Percentiles rank a stretch among this genome's conserved stretches.
Conservation (phyloP, 306 rosid genomes). For the Arachis stenosperma region DNA sequence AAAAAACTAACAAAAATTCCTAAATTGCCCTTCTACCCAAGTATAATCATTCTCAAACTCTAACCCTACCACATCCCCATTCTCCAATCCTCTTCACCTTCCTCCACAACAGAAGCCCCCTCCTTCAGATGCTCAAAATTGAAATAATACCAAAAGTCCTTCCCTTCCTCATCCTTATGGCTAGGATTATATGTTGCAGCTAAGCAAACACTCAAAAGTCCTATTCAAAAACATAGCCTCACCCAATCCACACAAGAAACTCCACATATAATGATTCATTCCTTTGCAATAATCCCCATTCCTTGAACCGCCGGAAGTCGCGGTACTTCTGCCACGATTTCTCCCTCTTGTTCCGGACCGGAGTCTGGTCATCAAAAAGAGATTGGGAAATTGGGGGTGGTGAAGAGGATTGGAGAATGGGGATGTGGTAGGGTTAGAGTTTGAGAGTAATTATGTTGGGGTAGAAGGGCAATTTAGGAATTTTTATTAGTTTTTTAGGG, state of each 20-base stretch:
- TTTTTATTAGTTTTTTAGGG: no score
- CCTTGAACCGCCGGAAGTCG: conserved; percentile 88
- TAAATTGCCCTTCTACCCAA: no score
- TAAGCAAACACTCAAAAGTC: conserved; percentile 86
- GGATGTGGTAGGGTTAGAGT: no score
- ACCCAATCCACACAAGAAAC: conserved; percentile 96
- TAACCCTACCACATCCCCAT: no score
- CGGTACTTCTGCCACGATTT: conserved; percentile 95
- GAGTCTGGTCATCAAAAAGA: conserved; percentile 62
- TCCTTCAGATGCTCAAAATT: conserved; percentile 98
- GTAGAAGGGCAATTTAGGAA: no score
- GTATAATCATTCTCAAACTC: no score
- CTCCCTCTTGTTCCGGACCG: conserved; percentile 87
- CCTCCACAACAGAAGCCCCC: conserved; percentile 80
- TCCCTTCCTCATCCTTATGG: conserved; percentile 83
- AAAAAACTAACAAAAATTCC: no score
- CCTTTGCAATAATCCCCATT: conserved; percentile 99
- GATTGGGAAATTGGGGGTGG: no score
- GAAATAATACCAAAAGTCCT: conserved; percentile 90
- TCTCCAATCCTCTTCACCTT: conserved; percentile 49
- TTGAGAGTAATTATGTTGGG: no score
- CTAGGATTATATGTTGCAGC: conserved; percentile 70
- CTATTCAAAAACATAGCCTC: conserved; percentile 94
- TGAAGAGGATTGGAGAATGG: no score
- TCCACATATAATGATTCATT: conserved; percentile 95